Base-by-base conservation (phyloP, 495 filamentous ascomycete species). In the Gamarada debralockiae region DNA sequence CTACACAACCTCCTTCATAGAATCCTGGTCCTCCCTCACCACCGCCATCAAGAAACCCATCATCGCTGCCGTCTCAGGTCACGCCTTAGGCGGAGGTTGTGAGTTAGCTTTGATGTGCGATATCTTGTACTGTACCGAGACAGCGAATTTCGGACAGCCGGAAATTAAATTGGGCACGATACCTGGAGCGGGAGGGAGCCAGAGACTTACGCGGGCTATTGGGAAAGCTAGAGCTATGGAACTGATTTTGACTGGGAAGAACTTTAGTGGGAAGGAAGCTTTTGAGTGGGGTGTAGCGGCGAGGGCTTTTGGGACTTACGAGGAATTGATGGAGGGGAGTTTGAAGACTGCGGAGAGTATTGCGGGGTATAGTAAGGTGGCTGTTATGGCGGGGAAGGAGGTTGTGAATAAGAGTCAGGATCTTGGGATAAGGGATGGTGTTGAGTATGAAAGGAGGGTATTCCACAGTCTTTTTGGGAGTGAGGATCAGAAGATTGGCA, bases 21-120 rank as follows among this genome's bases (percentile, higher is more conserved):
- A 93, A 64, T 78, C 81, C 31, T 98, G 93, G 93, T 95, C 90
- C 22, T 73, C 82, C 55, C 83, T 95, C 14, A 85, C 89, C 34
- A 89, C 82, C 45, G 61, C 74, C 31, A 79, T 96, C 71, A 90
- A 91, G 66, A 97, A 92, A 56, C 95, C 93, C 53, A 80, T 98
- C 56, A 88, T 98, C 59, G 87, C 89, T 25, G 93, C 93, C 34
- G 92, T 98, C 2, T 89, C 93, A 14, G 93, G 93, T 23, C 89
- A 96, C 65, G 93, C 93, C 18, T 80, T 97, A 14, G 93, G 93
- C 36, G 93, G 93, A 12, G 93, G 93, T 23, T 98, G 93, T 67
- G 93, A 98, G 73, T 80, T 98, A 9, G 93, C 93, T n/a, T 81
- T 98, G 67, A 98, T 97, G 92, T 84, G 84, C 60, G 93, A 98